Conservation (phyloP, 345 rosid genomes). For the Eutrema yunnanense region DNA sequence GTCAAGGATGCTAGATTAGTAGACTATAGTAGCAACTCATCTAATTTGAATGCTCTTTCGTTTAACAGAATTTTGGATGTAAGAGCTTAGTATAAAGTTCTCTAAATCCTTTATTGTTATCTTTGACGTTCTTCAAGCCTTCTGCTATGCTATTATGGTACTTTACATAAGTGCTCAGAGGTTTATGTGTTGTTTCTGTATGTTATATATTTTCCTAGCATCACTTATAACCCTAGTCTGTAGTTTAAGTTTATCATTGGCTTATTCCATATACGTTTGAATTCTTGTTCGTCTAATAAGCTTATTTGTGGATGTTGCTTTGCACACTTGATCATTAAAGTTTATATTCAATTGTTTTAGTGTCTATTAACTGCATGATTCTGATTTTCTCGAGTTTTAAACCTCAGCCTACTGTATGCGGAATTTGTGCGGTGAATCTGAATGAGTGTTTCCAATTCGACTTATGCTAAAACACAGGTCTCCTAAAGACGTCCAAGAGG, state of each 20-base stretch:
- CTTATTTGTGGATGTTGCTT: neutral
- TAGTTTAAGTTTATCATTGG: conserved; percentile 8
- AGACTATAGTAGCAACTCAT: conserved; percentile 7
- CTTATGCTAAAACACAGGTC: conserved; percentile 85
- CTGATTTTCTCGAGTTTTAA: conserved; percentile 24
- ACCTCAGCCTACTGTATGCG: conserved; percentile 23
- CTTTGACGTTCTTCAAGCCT: neutral
- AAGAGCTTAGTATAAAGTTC: neutral
- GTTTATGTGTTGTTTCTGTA: neutral
- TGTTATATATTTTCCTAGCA: conserved; percentile 2
- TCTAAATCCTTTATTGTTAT: neutral
- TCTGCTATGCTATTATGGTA: conserved; percentile 17
- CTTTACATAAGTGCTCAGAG: neutral
- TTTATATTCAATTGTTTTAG: neutral
- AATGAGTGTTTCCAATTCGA: conserved; percentile 51
- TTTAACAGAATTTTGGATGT: neutral
- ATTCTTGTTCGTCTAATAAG: neutral
- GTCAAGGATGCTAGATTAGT: conserved; percentile 6
- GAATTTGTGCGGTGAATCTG: conserved; percentile 38
- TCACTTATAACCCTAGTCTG: neutral
- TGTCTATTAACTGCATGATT: neutral
- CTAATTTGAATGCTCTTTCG: conserved; percentile 1
- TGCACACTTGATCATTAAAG: conserved; percentile 1
- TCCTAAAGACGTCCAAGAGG: conserved; percentile 72
- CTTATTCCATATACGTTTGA: neutral